Conservation (phyloP, 768 basidiomycete genomes). For the Lentinus brumalis region DNA sequence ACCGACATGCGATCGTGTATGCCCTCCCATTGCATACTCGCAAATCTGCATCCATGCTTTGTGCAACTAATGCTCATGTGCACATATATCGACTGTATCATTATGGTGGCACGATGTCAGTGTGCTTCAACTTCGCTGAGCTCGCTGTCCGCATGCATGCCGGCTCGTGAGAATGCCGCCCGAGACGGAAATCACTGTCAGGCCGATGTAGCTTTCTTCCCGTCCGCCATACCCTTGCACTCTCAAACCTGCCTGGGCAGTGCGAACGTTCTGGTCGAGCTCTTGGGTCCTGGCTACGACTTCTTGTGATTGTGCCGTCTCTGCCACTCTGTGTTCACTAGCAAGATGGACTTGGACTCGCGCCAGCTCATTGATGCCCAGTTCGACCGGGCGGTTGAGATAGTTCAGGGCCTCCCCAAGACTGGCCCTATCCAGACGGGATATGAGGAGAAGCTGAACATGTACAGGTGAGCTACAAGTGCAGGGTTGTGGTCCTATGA, state of each 20-base stretch:
- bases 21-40: too few relatives aligned
- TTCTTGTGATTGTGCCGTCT: too few relatives aligned
- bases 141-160: too few relatives aligned
- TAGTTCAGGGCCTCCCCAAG: slow-evolving; percentile 90
- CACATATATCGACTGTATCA: too few relatives aligned
- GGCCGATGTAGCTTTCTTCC: neutral
- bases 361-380: slow-evolving; percentile 74
- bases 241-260: neutral
- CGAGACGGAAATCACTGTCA: slow-evolving; percentile 8
- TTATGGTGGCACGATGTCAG: too few relatives aligned
- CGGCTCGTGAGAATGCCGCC: slow-evolving; percentile 14
- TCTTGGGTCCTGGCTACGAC: too few relatives aligned
- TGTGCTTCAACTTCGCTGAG: too few relatives aligned
- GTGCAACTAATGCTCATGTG: too few relatives aligned
- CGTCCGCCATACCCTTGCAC: neutral
- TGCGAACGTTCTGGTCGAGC: neutral
- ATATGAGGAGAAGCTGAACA: slow-evolving; percentile 91
- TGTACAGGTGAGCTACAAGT: slow-evolving; percentile 71
- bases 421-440: slow-evolving; percentile 93
- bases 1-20: too few relatives aligned
- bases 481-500: neutral
- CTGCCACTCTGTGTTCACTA: neutral
- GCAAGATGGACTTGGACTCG: slow-evolving; percentile 51
- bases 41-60: too few relatives aligned
- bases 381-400: slow-evolving; percentile 93